These are phyloP conservation scores for Neurospora sp. DNA, from an alignment of 2,329 filamentous ascomycete species.

Conservation along the genomic window DNA sequence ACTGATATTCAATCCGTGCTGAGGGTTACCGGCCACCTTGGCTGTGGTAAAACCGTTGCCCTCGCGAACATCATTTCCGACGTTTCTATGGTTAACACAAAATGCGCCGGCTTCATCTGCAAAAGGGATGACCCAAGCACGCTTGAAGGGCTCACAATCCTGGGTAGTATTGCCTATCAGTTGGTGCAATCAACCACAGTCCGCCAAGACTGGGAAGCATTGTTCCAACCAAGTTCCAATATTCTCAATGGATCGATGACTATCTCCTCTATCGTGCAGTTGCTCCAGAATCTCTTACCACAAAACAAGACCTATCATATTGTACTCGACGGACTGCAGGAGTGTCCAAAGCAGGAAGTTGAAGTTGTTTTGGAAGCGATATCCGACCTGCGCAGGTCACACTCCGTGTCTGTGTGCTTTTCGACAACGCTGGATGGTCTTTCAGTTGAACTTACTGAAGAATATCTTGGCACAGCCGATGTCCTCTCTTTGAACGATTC, in stretches of 20 bases:
- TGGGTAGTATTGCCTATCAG: slow-evolving; percentile 1
- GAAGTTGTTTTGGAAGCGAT: not conserved
- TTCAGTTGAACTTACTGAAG: fast-evolving
- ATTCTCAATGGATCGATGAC: fast-evolving
- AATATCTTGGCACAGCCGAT: not conserved
- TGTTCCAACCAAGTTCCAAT: not conserved
- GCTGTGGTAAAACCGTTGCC: slow-evolving; percentile 2
- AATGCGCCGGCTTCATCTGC: not conserved
- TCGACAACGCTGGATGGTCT: not conserved
- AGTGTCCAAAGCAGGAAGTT: not conserved
- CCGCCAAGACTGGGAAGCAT: not conserved
- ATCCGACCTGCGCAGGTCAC: fast-evolving
- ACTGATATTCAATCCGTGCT: not conserved
- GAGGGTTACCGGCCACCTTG: not conserved
- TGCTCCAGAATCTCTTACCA: fast-evolving
- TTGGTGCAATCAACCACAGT: not conserved
- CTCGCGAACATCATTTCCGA: not conserved
- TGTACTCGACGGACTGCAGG: not conserved
- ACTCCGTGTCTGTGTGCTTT: fast-evolving
- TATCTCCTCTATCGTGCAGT: not conserved
- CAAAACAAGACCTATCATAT: not conserved
- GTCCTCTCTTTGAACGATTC: not conserved
- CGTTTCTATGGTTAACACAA: fast-evolving
- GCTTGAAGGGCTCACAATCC: not conserved
- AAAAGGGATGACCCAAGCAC: not conserved